Percentiles rank a stretch among this genome's conserved stretches.
Conservation (phyloP, 2,329 filamentous ascomycete genomes). For the Leptographium wingfieldii region DNA sequence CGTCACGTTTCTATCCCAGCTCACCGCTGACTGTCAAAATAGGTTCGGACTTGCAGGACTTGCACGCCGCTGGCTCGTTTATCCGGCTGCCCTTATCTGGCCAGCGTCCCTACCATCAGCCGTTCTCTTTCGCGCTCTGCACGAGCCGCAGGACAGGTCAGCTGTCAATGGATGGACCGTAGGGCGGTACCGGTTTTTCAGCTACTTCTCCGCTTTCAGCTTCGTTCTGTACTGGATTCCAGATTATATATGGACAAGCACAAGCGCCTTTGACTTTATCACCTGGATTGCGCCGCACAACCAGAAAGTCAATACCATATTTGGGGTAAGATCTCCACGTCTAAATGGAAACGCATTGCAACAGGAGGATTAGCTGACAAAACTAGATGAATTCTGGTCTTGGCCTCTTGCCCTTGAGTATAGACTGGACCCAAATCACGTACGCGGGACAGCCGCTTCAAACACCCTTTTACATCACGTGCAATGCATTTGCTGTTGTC, state of each 20-base stretch:
- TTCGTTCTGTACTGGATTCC: constrained; percentile 41
- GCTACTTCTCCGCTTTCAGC: constrained; percentile 29
- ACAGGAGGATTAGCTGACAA: neutral
- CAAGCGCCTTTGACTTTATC: constrained; percentile 38
- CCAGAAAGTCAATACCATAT: constrained; percentile 18
- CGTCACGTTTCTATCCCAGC: no score
- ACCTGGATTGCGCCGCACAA: constrained; percentile 37
- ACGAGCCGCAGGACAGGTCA: constrained; percentile 25
- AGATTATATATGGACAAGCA: constrained; percentile 31
- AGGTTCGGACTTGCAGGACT: constrained; percentile 39
- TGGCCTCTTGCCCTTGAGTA: constrained; percentile 7
- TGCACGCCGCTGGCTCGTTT: constrained; percentile 37
- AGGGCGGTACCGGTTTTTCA: constrained; percentile 34
- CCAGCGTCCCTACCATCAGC: constrained; percentile 34
- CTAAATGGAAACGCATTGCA: neutral
- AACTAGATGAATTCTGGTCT: constrained; percentile 15
- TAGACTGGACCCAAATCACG: constrained; percentile 10
- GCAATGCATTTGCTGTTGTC: constrained; percentile 46
- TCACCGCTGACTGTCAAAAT: neutral
- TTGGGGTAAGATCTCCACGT: constrained; percentile 1
- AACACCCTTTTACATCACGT: constrained; percentile 42
- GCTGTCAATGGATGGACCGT: constrained; percentile 25
- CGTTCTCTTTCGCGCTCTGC: constrained; percentile 34
- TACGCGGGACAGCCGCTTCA: constrained; percentile 5
- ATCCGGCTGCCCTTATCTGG: constrained; percentile 40